Conservation (phyloP, 495 filamentous ascomycete genomes). For the Hypoxylon fragiforme region DNA sequence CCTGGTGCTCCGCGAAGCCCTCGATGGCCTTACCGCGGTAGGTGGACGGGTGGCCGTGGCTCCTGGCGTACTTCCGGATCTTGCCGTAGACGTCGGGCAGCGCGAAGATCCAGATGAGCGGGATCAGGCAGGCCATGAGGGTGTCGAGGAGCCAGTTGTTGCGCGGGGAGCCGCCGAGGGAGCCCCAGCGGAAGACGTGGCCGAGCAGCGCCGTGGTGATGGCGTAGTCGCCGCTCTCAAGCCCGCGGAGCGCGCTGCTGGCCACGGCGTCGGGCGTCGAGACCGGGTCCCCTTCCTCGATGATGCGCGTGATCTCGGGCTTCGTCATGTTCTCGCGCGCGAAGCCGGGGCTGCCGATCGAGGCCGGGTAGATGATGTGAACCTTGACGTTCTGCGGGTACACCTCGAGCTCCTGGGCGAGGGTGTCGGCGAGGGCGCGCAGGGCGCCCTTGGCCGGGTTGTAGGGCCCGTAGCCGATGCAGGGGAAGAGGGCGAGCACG, state of each 20-base stretch:
- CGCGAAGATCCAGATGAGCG: conserved; percentile 64
- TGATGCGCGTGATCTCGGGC: conserved; percentile 74
- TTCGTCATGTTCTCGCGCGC: conserved; percentile 81
- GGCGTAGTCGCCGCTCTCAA: conserved; percentile 81
- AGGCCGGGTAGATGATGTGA: conserved; percentile 83
- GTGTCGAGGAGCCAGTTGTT: conserved; percentile 67
- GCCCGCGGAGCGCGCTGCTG: conserved; percentile 62
- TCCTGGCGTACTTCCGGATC: conserved; percentile 60
- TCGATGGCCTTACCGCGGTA: conserved; percentile 38
- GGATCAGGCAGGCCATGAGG: conserved; percentile 57
- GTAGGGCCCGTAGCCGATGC: conserved; percentile 87
- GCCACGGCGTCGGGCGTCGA: conserved; percentile 64
- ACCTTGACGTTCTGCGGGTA: conserved; percentile 77
- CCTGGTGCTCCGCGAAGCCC: background rate
- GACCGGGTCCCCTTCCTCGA: conserved; percentile 80
- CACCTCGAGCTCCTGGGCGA: conserved; percentile 80
- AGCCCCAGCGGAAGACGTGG: conserved; percentile 64
- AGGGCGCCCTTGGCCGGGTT: conserved; percentile 84
- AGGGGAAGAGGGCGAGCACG: conserved; percentile 69
- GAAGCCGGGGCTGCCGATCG: conserved; percentile 74
- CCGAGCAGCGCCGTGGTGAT: conserved; percentile 73
- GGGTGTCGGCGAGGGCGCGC: conserved; percentile 76
- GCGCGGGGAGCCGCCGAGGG: conserved; percentile 59
- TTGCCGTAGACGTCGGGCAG: conserved; percentile 60
- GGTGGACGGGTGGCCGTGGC: conserved; percentile 57